Percentiles rank a stretch among this genome's conserved stretches.
phyloP scores from a whole-genome alignment of 257 asterid genomes.

The Solanum appendiculatum region DNA sequence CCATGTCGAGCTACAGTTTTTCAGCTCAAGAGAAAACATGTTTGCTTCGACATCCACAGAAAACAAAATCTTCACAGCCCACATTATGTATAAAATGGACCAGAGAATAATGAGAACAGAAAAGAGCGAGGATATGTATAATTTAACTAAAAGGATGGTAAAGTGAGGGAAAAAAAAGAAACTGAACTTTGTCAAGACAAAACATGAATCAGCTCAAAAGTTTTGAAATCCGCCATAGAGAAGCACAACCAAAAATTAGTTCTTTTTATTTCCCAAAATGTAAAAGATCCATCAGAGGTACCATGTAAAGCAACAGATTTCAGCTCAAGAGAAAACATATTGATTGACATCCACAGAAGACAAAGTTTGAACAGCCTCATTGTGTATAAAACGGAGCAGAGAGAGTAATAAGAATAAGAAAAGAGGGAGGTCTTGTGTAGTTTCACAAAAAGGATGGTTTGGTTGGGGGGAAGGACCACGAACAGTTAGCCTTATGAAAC shows the following conservation, averaged over 20 bases:
- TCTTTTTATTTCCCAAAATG: neutral
- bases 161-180: neutral
- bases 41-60: neutral
- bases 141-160: neutral
- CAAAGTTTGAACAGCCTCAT: neutral
- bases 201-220: neutral
- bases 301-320: neutral
- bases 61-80: neutral
- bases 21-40: neutral
- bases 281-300: neutral
- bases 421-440: neutral
- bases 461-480: neutral
- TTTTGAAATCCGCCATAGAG: neutral
- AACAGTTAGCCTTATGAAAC: neutral
- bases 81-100: neutral
- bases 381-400: neutral
- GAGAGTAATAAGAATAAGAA: neutral
- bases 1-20: neutral
- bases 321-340: neutral
- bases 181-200: neutral
- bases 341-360: neutral
- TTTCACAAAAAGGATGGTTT: neutral
- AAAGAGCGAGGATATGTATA: neutral
- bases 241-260: neutral
- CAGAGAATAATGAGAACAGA: neutral